Evolutionary conservation across 768 basidiomycete genomes (phyloP).

Genomic region (Lactarius psammicola): DNA sequence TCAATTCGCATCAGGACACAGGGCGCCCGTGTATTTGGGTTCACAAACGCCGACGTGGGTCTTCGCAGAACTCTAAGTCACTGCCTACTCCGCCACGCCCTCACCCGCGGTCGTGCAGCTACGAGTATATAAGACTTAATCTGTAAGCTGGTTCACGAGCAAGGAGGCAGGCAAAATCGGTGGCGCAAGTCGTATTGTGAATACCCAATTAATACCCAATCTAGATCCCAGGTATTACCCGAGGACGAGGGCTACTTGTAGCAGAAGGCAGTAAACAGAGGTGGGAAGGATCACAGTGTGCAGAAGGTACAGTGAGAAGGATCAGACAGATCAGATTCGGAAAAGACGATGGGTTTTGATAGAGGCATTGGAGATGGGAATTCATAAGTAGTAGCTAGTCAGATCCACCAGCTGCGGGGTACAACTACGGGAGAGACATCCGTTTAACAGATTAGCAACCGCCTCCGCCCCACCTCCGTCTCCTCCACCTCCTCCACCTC

Average conservation of each 20-base stretch:
- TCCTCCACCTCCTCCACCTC: constrained; percentile 8
- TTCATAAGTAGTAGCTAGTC: background rate
- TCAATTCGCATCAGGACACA: constrained; percentile 7
- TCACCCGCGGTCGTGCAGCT: constrained; percentile 5
- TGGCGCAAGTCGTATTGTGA: too few species aligned
- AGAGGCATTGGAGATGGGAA: background rate
- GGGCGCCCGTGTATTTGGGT: constrained; percentile 27
- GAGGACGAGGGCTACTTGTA: background rate
- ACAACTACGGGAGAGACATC: background rate
- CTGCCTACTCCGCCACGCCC: constrained; percentile 13
- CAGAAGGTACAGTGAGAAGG: background rate
- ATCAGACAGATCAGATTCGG: background rate
- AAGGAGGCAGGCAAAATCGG: too few species aligned
- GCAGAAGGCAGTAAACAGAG: background rate
- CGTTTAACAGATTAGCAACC: background rate
- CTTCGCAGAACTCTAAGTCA: constrained; percentile 16
- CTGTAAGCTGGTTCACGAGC: background rate
- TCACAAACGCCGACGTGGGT: too few species aligned
- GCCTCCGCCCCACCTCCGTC: background rate
- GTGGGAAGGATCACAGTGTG: background rate
- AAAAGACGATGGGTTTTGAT: background rate
- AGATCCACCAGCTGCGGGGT: background rate
- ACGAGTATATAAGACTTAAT: constrained; percentile 14
- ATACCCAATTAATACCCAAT: too few species aligned
- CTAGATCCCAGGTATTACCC: background rate